A percentile compares a stretch with the other conserved stretches of the same genome.
Conservation (phyloP, 1,139 yeast genomes). For the Wickerhamomyces sp. region DNA sequence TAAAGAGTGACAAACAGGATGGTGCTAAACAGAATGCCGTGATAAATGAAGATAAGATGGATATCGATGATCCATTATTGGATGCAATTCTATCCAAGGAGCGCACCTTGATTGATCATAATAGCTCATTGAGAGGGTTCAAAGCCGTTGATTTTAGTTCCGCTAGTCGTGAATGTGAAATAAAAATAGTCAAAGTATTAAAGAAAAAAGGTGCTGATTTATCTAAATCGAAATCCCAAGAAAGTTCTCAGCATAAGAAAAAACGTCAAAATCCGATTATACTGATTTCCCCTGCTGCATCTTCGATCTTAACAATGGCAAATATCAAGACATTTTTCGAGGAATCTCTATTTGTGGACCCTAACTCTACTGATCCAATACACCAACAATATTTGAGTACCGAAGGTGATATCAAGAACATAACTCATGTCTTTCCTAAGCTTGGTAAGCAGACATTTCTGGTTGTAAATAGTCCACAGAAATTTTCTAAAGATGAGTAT, state of each 20-base stretch:
- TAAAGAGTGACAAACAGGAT: conserved; percentile 23
- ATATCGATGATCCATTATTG: conserved; percentile 49
- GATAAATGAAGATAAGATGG: conserved; percentile 5
- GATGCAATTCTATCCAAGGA: conserved; percentile 55
- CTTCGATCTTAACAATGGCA: conserved; percentile 75
- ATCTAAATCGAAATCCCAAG: conserved; percentile 11
- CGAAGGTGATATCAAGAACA: conserved; percentile 24
- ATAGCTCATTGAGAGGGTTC: conserved; percentile 73
- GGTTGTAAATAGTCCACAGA: conserved; percentile 84
- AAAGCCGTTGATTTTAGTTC: conserved; percentile 71
- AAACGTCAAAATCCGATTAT: conserved; percentile 78
- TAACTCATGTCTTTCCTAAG: conserved; percentile 54
- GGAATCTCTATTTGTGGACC: conserved; percentile 65
- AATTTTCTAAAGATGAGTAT: conserved; percentile 90
- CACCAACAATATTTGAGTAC: conserved; percentile 9
- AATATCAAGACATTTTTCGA: conserved; percentile 83
- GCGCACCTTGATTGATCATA: conserved; percentile 69
- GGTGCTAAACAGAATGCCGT: conserved; percentile 3
- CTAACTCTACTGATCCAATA: conserved; percentile 27
- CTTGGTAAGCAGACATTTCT: conserved; percentile 60
- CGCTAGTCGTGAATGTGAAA: conserved; percentile 68
- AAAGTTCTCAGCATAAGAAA: conserved; percentile 12
- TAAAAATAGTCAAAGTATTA: conserved; percentile 52
- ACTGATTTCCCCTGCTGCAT: conserved; percentile 89
- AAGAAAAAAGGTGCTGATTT: conserved; percentile 36